These are phyloP conservation scores for Mucuna pruriens DNA, from an alignment of 306 rosid species.

Conservation along the genomic window DNA sequence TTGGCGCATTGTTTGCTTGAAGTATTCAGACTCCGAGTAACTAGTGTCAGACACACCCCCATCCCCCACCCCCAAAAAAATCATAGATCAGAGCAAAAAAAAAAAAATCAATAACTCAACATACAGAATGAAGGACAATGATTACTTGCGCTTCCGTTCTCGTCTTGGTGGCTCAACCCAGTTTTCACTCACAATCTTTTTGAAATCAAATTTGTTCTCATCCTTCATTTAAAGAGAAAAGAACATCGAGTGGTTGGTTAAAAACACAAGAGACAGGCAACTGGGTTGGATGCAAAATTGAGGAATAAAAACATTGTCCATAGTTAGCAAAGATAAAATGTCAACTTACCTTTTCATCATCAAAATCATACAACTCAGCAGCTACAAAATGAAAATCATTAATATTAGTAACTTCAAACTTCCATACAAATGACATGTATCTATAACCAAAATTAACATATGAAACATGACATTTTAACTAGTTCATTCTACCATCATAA, in stretches of 20 bases:
- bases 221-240: conserved; percentile 58
- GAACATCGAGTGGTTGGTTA: not conserved
- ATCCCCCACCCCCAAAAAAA: not conserved
- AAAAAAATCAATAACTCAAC: conserved; percentile 10
- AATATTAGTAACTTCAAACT: conserved; percentile 37
- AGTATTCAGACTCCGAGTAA: conserved; percentile 96
- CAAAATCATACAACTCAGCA: conserved; percentile 97
- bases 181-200: conserved; percentile 92
- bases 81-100: conserved; percentile 9
- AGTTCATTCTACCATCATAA: not conserved
- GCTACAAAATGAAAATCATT: conserved; percentile 56
- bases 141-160: conserved; percentile 97
- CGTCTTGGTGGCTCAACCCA: conserved; percentile 98
- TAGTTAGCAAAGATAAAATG: conserved; percentile 3
- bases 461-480: not conserved
- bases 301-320: not conserved
- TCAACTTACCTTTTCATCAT: conserved; percentile 80
- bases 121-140: not conserved
- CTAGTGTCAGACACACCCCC: conserved; percentile 44
- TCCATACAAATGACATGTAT: not conserved
- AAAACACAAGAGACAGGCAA: not conserved
- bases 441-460: conserved; percentile 4
- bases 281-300: conserved; percentile 2
- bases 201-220: conserved; percentile 88
- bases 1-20: conserved; percentile 98